Conservation (phyloP, 192 early-diverging fungal genomes). For the Entomortierella beljakovae region DNA sequence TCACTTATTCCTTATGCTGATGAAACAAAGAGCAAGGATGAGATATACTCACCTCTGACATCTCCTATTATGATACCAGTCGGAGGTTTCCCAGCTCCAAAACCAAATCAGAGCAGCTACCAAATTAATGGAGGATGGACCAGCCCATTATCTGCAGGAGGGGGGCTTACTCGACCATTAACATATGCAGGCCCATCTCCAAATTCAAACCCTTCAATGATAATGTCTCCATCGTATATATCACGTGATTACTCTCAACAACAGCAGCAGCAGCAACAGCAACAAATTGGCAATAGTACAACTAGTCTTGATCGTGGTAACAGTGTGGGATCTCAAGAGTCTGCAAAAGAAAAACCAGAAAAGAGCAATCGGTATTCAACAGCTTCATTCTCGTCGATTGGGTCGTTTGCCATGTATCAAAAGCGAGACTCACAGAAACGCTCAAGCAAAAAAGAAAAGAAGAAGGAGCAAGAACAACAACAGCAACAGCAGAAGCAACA, state of each 20-base stretch:
- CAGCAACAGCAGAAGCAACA: conserved; percentile 21
- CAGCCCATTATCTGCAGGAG: conserved; percentile 24
- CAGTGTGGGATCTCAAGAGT: not conserved
- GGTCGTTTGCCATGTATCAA: conserved; percentile 36
- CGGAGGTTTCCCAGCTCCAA: conserved; percentile 32
- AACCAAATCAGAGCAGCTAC: not conserved
- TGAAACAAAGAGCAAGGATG: conserved; percentile 46
- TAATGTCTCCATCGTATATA: conserved; percentile 22
- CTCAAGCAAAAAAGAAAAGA: conserved; percentile 38
- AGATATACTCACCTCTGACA: conserved; percentile 43
- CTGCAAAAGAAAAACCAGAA: conserved; percentile 21
- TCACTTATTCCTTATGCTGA: conserved; percentile 34
- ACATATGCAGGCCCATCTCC: conserved; percentile 35
- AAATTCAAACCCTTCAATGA: conserved; percentile 15
- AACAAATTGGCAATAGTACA: not conserved
- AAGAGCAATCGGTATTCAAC: conserved; percentile 37
- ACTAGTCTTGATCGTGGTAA: conserved; percentile 2
- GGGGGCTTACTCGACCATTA: conserved; percentile 24
- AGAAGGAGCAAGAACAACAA: conserved; percentile 24
- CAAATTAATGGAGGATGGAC: conserved; percentile 12
- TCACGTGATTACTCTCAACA: conserved; percentile 1
- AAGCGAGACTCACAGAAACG: too few species aligned
- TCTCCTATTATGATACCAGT: conserved; percentile 47
- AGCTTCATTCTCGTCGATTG: conserved; percentile 37
- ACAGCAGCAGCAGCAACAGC: conserved; percentile 11